Conservation (phyloP, 176 grass and related monocot genomes). For the Puccinellia tenuiflora region DNA sequence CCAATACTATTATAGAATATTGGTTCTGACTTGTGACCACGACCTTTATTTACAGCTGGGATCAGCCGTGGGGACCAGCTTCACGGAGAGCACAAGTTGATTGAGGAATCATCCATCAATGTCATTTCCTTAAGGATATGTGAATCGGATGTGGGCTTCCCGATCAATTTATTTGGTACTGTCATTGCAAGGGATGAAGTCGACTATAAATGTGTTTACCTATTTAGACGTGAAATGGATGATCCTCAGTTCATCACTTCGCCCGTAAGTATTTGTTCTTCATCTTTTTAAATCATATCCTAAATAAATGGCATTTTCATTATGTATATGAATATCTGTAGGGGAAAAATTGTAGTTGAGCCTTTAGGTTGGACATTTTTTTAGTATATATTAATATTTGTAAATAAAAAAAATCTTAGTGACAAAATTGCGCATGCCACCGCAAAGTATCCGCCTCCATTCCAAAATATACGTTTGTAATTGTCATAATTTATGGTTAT, state of each 20-base stretch:
- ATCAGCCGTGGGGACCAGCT: neutral
- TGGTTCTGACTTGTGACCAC: neutral
- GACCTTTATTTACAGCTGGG: neutral
- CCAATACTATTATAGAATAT: neutral
- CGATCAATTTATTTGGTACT: neutral
- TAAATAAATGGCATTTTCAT: neutral
- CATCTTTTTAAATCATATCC: neutral
- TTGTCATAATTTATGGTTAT: too few relatives aligned
- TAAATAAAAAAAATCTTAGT: too few relatives aligned
- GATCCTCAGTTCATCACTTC: constrained; percentile 1
- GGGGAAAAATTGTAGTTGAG: too few relatives aligned
- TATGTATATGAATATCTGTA: neutral
- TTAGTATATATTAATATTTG: too few relatives aligned
- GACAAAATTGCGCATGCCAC: too few relatives aligned
- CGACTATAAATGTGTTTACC: neutral
- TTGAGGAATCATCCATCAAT: neutral
- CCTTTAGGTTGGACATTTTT: too few relatives aligned
- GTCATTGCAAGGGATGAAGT: neutral
- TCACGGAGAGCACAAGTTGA: neutral
- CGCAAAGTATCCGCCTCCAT: too few relatives aligned
- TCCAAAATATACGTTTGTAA: too few relatives aligned
- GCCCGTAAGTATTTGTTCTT: neutral
- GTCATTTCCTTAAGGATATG: neutral
- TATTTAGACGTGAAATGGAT: neutral
- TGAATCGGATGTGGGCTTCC: neutral